Evolutionary conservation across 2,329 filamentous ascomycete species (phyloP), one percentile per base, ranked within the genome.

Genomic region (Aspergillus fructus): DNA sequence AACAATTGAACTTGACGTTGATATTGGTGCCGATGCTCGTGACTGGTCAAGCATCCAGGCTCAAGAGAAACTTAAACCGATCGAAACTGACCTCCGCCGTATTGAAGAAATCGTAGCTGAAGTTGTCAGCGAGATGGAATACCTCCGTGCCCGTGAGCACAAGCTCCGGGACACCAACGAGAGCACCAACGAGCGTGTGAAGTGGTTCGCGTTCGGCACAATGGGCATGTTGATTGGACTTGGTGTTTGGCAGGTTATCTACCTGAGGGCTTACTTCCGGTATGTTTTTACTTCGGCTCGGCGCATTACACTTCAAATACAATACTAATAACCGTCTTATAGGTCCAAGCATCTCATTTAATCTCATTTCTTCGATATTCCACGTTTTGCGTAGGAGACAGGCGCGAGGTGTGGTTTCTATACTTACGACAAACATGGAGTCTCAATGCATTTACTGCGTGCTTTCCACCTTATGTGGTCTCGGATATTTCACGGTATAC

Each of bases 141-240:
- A 97, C 79, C 85, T 99, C 68, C 86, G 94, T 64, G 69, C 77
- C 40, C 86, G 94, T 68, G 94, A 99, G 83, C 92, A 96, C 85
- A 96, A 91, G 82, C 84, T 99, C 68, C 85, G 94, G 74, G 93
- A 99, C 79, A 99, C 94, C 67, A 99, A 99, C 78, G 94, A 99
- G 88, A 97, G 93, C 83, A 99, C 94, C 65, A 99, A 99, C 79
- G 94, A 90, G 79, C 86, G 94, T 59, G 94, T 99, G 71, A 99
- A 97, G 83, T 97, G 91, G 92, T 99, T 99, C 78, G 93, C 93
- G 49, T 87, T 97, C 74, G 86, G 88, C 64, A 97, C 93, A 27
- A 97, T 96, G 79, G 89, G 91, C 61, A 88, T 97, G 82, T 80
- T 99, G 67, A 82, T 97, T 65, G 90, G 85, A 34, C 81, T 99